Base-by-base conservation (phyloP, 2,329 filamentous ascomycete species). In the Fusarium fujikuroi region DNA sequence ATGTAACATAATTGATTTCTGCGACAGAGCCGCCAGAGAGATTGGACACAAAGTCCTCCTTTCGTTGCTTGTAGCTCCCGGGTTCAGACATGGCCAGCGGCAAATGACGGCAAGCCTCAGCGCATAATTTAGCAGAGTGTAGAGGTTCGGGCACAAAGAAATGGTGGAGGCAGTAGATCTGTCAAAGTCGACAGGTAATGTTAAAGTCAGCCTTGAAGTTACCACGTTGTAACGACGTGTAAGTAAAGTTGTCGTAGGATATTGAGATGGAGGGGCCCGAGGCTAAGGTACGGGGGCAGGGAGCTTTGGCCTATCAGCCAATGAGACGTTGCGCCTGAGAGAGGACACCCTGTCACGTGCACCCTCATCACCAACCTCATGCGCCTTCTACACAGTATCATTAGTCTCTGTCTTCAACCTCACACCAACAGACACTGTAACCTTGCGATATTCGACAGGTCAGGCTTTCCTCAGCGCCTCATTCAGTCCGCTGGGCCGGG, bases 11-110 rank as follows among this genome's bases (percentile, higher is more conserved):
- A 81, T 95, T 95, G 84, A 99, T 95, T 81, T 99, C 96, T 75
- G 88, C 85, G 69, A 97, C 91, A 37, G 91, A 88, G 66, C 96
- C 94, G 44, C 96, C 96, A 11, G 92, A 91, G 36, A 97, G 90
- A 81, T 95, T 93, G 61, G 95, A 97, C 79, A 99, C 96, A 81
- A 97, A 97, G 80, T 94, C 94, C 86, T 97, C 95, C 85, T 99
- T 99, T 76, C 92, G 88, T 78, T 92, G 90, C 84, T 98, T 99
- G 86, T 98, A 97, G 83, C 88, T 92, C 66, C 83, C 82, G 39
- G 80, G 54, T 74, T 79, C 77, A 70, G 84, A 80, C 81, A 85
- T 85, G 73, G 72, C 59, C 67, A 67, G 63, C 39, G 54, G 58
- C 39, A 49, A 44, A 61, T 63, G 54, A 36, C 21, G 25, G 36